A percentile compares a stretch with the other conserved stretches of the same genome.
Evolutionary conservation across 2,329 filamentous ascomycete species (phyloP).

Genomic region (Nemania sp.): DNA sequence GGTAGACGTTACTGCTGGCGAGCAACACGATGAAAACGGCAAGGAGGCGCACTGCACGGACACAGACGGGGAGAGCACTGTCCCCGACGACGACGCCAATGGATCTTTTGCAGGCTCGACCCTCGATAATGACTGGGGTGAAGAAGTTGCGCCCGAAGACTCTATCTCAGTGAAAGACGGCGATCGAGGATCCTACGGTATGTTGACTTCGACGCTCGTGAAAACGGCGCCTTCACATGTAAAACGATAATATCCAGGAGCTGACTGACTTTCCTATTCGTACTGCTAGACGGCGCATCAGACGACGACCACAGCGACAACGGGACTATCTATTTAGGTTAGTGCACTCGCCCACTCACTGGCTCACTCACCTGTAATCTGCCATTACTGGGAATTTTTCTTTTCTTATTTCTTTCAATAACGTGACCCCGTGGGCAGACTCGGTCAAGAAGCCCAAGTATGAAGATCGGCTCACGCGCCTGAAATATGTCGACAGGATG

Average conservation of each 20-base stretch:
- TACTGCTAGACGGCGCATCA: neutral
- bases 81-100: neutral
- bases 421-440: no score
- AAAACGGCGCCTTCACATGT: neutral
- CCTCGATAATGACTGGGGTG: neutral
- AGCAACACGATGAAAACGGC: no score
- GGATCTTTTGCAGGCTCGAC: neutral
- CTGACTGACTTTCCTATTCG: conserved; percentile 4
- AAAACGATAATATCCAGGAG: neutral
- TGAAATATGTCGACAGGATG: conserved; percentile 15
- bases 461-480: conserved; percentile 14
- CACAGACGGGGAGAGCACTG: no score
- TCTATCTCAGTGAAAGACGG: conserved; percentile 10
- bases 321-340: conserved; percentile 5
- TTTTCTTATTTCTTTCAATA: no score
- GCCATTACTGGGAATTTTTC: no score
- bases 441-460: conserved; percentile 1
- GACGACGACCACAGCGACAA: neutral
- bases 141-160: conserved; percentile 8
- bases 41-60: no score
- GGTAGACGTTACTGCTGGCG: no score
- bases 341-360: neutral
- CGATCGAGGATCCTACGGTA: conserved; percentile 4
- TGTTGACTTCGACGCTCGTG: neutral
- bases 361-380: no score